phyloP scores from a whole-genome alignment of 2,329 filamentous ascomycete genomes.

The Calonectria pseudoturangicola region DNA sequence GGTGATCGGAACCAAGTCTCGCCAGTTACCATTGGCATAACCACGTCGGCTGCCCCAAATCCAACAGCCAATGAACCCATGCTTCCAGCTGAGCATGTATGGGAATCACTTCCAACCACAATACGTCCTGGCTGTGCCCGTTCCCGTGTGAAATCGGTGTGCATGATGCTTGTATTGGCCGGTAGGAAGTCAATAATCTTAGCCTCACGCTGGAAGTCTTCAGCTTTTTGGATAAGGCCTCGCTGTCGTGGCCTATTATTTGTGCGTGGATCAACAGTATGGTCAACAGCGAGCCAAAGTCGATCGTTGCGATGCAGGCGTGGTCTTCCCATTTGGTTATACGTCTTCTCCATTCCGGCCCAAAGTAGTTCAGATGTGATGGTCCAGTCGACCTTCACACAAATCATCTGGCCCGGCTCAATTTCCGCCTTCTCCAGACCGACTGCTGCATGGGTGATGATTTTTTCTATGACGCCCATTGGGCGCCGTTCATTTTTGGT shows the following conservation, averaged over 20 bases:
- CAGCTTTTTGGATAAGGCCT: slow-evolving; percentile 4
- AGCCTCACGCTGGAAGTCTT: slow-evolving; percentile 16
- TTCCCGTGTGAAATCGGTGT: slow-evolving; percentile 1
- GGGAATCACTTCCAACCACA: slow-evolving; percentile 5
- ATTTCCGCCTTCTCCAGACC: neutral
- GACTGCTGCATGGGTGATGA: slow-evolving; percentile 7
- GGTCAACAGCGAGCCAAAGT: slow-evolving; percentile 4
- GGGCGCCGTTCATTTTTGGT: neutral
- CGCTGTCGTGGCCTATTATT: slow-evolving; percentile 7
- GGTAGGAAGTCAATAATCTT: slow-evolving; percentile 13
- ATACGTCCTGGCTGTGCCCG: neutral
- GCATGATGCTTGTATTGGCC: slow-evolving; percentile 4
- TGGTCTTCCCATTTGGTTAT: slow-evolving; percentile 6
- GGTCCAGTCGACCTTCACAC: slow-evolving; percentile 12
- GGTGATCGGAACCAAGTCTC: slow-evolving; percentile 69
- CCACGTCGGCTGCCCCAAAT: slow-evolving; percentile 53
- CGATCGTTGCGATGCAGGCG: slow-evolving; percentile 15
- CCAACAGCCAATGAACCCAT: slow-evolving; percentile 10
- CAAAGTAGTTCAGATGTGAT: slow-evolving; percentile 12
- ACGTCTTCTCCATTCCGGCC: slow-evolving; percentile 11
- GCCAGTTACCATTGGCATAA: slow-evolving; percentile 65
- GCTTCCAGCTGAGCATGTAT: slow-evolving; percentile 4
- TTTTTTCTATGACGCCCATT: slow-evolving; percentile 15
- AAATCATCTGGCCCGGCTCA: slow-evolving; percentile 11
- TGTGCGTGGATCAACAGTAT: slow-evolving; percentile 8